Percentiles rank a stretch among this genome's conserved stretches.
These are phyloP conservation scores for Solanum hybrid DNA, from an alignment of 305 asterid species.

Conservation along the genomic window DNA sequence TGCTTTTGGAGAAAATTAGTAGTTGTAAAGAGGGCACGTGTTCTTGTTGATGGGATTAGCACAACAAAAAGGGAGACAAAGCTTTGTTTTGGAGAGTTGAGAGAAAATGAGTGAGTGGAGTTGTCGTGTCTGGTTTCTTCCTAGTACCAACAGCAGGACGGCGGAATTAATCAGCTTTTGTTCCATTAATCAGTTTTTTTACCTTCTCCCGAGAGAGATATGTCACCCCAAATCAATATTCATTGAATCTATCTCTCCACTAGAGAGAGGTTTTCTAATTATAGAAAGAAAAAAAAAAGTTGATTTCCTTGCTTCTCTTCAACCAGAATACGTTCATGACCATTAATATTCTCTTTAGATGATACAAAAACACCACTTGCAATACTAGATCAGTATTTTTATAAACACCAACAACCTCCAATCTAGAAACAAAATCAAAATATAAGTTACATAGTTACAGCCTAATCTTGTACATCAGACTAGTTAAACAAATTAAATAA, in stretches of 20 bases:
- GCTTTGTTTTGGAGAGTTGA: background rate
- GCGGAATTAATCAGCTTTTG: slow-evolving; percentile 1
- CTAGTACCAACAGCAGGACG: background rate
- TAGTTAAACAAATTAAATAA: background rate
- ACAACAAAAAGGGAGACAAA: background rate
- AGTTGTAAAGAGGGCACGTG: background rate
- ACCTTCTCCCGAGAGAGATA: background rate
- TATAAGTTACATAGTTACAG: slow-evolving; percentile 4
- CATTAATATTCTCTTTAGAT: background rate
- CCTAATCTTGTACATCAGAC: background rate
- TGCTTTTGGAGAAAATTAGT: background rate
- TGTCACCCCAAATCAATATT: background rate
- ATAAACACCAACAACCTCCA: background rate
- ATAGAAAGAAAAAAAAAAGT: too few species aligned
- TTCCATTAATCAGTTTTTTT: too few species aligned
- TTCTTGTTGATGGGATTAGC: background rate
- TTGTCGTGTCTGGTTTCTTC: background rate
- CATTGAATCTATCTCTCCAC: background rate
- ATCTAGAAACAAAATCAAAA: background rate
- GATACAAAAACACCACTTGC: background rate
- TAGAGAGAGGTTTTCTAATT: background rate
- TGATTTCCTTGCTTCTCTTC: background rate
- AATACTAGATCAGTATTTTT: background rate
- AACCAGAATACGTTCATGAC: background rate
- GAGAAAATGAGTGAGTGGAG: background rate